phyloP scores from a whole-genome alignment of 768 basidiomycete genomes.

The Pholiota conissans region DNA sequence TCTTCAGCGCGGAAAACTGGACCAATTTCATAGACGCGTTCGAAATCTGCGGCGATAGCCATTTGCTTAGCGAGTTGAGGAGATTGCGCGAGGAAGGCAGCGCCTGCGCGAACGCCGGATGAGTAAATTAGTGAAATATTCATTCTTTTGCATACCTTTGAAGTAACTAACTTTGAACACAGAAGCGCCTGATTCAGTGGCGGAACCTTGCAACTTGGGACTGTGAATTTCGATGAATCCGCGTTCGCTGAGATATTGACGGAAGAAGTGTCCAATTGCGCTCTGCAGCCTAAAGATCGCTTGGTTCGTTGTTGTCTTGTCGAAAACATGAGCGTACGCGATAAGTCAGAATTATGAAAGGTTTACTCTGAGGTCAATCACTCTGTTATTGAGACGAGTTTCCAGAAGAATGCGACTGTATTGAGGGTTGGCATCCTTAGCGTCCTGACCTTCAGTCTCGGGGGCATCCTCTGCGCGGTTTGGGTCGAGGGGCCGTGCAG shows the following conservation, averaged over 20 bases:
- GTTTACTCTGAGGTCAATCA: slow-evolving; percentile 89
- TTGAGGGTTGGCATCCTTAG: slow-evolving; percentile 52
- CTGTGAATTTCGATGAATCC: slow-evolving; percentile 96
- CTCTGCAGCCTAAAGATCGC: slow-evolving; percentile 92
- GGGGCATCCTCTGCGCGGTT: slow-evolving; percentile 49
- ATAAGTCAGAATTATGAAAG: neutral
- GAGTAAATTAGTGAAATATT: neutral
- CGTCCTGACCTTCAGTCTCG: slow-evolving; percentile 62
- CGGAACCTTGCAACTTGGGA: slow-evolving; percentile 95
- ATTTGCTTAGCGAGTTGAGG: slow-evolving; percentile 99
- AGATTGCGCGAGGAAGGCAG: slow-evolving; percentile 92
- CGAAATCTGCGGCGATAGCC: slow-evolving; percentile 98
- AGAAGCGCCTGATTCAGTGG: slow-evolving; percentile 94
- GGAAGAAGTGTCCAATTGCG: slow-evolving; percentile 87
- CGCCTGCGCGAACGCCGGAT: slow-evolving; percentile 45
- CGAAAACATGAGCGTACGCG: neutral
- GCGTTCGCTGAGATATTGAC: slow-evolving; percentile 68
- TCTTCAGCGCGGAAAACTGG: slow-evolving; percentile 98
- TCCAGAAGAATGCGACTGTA: slow-evolving; percentile 85
- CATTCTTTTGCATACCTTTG: slow-evolving; percentile 58
- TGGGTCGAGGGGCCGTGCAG: slow-evolving; percentile 68
- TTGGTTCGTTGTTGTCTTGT: slow-evolving; percentile 90
- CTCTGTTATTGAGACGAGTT: slow-evolving; percentile 91
- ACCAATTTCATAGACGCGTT: slow-evolving; percentile 96
- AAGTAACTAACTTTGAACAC: slow-evolving; percentile 99